Evolutionary conservation across 345 rosid genomes (phyloP).

Genomic region (Eucalyptus erythrocorys): DNA sequence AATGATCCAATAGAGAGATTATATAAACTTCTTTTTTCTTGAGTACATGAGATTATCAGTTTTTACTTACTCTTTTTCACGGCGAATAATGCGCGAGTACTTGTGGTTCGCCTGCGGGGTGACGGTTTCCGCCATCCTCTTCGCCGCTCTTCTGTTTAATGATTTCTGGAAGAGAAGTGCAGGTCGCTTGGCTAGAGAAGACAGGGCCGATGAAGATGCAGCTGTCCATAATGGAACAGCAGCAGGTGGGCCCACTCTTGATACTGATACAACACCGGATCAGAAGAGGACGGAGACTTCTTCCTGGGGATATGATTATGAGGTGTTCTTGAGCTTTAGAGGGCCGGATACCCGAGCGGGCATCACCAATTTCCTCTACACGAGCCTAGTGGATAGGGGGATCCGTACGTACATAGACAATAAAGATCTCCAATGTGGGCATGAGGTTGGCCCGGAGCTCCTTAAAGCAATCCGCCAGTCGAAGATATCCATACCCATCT

Average conservation of each 20-base stretch:
- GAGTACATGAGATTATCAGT: background rate
- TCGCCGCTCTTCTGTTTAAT: background rate
- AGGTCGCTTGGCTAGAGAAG: background rate
- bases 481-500: background rate
- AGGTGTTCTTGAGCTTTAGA: background rate
- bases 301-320: background rate
- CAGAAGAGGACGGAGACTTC: background rate
- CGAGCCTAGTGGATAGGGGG: background rate
- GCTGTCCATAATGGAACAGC: background rate
- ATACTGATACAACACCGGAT: background rate
- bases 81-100: background rate
- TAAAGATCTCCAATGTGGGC: background rate
- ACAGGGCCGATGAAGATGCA: background rate
- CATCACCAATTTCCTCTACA: background rate
- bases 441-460: background rate
- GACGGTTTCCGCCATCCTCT: background rate
- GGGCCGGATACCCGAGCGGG: background rate
- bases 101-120: background rate
- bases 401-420: background rate
- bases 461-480: background rate
- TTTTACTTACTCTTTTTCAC: background rate
- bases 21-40: background rate
- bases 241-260: background rate
- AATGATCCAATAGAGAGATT: too few species aligned
- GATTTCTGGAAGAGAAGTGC: background rate